Percentiles rank a stretch among this genome's conserved stretches.
Evolutionary conservation across 371 early-diverging fungal species (phyloP).

Genomic region (Mucor mucedo): DNA sequence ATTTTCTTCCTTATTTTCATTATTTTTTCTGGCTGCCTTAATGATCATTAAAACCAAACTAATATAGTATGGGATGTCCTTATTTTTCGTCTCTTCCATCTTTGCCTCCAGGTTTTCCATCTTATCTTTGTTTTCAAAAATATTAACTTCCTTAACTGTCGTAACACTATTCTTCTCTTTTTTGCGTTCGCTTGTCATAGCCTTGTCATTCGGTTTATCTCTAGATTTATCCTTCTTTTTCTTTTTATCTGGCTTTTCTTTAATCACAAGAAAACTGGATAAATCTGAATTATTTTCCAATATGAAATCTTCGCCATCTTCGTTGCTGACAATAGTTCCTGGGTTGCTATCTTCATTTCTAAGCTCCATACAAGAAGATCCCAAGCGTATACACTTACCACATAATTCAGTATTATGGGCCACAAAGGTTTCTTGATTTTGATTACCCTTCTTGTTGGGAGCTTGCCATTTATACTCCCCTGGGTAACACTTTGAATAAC

Average conservation of each 20-base stretch:
- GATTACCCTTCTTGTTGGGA: constrained; percentile 14
- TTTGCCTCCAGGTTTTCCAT: too few relatives aligned
- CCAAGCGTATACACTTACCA: constrained; percentile 14
- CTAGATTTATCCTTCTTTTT: background rate
- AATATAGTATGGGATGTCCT: too few relatives aligned
- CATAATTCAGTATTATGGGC: constrained; percentile 14
- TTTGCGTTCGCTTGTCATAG: too few relatives aligned
- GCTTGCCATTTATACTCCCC: constrained; percentile 6
- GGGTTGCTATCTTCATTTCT: background rate
- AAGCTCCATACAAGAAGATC: constrained; percentile 12
- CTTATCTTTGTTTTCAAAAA: too few relatives aligned
- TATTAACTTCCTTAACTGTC: too few relatives aligned
- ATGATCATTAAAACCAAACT: too few relatives aligned
- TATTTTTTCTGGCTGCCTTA: too few relatives aligned
- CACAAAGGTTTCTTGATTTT: constrained; percentile 4
- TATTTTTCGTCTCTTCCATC: too few relatives aligned
- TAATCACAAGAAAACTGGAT: background rate
- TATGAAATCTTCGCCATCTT: background rate
- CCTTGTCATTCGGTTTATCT: background rate
- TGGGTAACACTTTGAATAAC: constrained; percentile 8
- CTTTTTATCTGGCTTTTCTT: background rate
- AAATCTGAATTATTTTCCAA: constrained; percentile 1
- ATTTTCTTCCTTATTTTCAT: too few relatives aligned
- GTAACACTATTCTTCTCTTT: too few relatives aligned
- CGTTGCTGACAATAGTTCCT: background rate